Evolutionary conservation across 768 basidiomycete species (phyloP), one percentile per base, ranked within the genome.

Genomic region (Serpula lacrymans): DNA sequence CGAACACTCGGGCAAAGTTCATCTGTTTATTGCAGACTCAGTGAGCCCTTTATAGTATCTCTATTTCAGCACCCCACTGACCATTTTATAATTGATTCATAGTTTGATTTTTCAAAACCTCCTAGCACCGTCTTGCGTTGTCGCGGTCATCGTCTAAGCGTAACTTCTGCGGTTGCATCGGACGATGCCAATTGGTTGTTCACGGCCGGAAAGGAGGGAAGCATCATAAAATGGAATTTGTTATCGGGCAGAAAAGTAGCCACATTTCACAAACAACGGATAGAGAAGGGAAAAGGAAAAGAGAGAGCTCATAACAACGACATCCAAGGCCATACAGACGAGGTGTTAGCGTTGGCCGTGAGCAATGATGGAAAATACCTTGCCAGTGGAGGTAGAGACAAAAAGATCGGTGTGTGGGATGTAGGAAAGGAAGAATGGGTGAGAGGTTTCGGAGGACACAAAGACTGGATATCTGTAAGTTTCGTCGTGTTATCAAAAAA

Each of bases 191-290:
- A 71, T 39, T 78, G 76, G 55, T 74, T 98, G n/a, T 97, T 84
- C 60, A 91, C 91, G 0, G 69, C 92, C 0, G 86, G 87, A 7
- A 99, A 99, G 58, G 91, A 95, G 53, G 96, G 95, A 2, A 71
- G 75, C 10, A 89, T 99, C 55, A 74, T 84, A 40, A 88, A 91
- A 60, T 92, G 88, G 86, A 78, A 88, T 54, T 67, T 94, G 20
- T 59, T 57, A 8, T 77, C 75, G 0, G 88, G 88, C 7, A 72
- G 75, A 58, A 78, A 76, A 49, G 49, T 75, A 1, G 61, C 68
- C 8, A 75, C 74, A 2, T 77, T 84, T 53, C 70, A 78, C 55
- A 90, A 90, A 60, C 50, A 69, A 8, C 74, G 77, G 16, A 60
- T 69, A 52, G 68, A 51, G 55, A 79, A 54, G 64, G 65, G 53